Percentiles rank a stretch among this genome's conserved stretches.
These are phyloP conservation scores for Sporothrix sp. DNA, from an alignment of 2,329 filamentous ascomycete species.

Conservation along the genomic window DNA sequence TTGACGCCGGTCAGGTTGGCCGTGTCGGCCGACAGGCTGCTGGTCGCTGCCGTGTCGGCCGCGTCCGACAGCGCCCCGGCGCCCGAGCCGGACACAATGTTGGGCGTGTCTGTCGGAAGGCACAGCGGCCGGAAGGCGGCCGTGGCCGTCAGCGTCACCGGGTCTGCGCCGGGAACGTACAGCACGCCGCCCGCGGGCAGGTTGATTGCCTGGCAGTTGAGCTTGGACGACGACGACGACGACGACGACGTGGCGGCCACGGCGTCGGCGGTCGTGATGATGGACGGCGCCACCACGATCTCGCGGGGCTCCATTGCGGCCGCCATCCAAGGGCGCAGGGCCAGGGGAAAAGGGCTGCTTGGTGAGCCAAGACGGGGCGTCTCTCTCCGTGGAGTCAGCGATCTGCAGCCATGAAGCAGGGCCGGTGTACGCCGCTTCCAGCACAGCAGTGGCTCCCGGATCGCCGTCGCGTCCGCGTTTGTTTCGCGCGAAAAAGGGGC, in stretches of 20 bases:
- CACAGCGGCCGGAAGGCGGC: constrained; percentile 52
- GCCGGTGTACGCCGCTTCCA: neutral
- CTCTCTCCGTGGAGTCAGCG: neutral
- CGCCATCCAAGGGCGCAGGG: constrained; percentile 15
- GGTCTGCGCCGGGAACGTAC: constrained; percentile 41
- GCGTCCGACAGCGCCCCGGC: neutral
- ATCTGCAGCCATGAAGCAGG: constrained; percentile 2
- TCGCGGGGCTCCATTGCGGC: constrained; percentile 11
- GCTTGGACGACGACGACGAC: neutral
- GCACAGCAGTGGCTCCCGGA: neutral
- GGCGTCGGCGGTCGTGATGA: neutral
- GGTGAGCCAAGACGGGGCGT: neutral
- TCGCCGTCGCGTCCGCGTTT: too few species aligned
- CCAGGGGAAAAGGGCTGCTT: neutral
- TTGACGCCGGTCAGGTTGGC: constrained; percentile 20
- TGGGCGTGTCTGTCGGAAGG: constrained; percentile 31
- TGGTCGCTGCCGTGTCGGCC: constrained; percentile 27
- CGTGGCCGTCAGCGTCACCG: constrained; percentile 49
- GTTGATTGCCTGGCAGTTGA: constrained; percentile 31
- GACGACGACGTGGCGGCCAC: neutral
- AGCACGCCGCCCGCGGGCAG: constrained; percentile 37
- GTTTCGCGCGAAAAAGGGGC: neutral
- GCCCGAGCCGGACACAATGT: constrained; percentile 28
- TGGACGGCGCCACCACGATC: constrained; percentile 12
- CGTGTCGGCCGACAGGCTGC: constrained; percentile 24